A percentile compares a stretch with the other conserved stretches of the same genome.
Evolutionary conservation across 1,284 basidiomycete species (phyloP).

Genomic region (Cutaneotrichosporon spelunceum): DNA sequence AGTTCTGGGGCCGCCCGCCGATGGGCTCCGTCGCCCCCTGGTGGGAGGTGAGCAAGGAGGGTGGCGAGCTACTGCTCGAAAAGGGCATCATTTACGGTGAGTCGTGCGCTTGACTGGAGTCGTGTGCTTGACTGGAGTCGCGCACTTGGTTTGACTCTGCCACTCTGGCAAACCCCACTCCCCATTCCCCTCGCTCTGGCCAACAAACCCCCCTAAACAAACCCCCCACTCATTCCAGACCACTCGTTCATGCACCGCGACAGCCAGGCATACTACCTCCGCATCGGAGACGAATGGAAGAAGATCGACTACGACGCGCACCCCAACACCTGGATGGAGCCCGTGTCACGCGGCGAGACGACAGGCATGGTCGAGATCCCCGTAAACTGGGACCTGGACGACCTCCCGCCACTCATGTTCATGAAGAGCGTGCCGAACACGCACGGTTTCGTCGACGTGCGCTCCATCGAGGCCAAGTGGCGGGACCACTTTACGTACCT

Average conservation of each 20-base stretch:
- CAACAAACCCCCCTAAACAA: too few relatives aligned
- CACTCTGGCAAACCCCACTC: neutral
- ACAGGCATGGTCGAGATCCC: constrained; percentile 72
- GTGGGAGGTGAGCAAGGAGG: constrained; percentile 74
- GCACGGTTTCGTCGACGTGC: constrained; percentile 69
- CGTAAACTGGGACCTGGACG: constrained; percentile 63
- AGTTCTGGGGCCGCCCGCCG: constrained; percentile 65
- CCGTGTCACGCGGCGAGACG: constrained; percentile 62
- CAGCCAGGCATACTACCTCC: constrained; percentile 67
- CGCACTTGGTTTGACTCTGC: neutral
- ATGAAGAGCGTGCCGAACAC: constrained; percentile 65
- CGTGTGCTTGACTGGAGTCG: neutral
- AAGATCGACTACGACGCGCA: constrained; percentile 66
- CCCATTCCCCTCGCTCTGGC: neutral
- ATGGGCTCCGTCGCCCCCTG: constrained; percentile 68
- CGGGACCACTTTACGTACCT: constrained; percentile 70
- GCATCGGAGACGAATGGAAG: constrained; percentile 68
- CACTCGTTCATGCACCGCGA: constrained; percentile 61
- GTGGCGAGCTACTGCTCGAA: constrained; percentile 64
- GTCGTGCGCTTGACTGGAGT: neutral
- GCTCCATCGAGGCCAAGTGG: constrained; percentile 70
- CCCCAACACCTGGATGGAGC: constrained; percentile 72
- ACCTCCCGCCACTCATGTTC: constrained; percentile 71
- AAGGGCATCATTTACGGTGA: constrained; percentile 72
- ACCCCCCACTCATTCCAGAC: constrained; percentile 26